Percentiles rank a stretch among this genome's conserved stretches.
These are phyloP conservation scores for Hypoxylon cercidicola DNA, from an alignment of 495 filamentous ascomycete species.

Conservation along the genomic window DNA sequence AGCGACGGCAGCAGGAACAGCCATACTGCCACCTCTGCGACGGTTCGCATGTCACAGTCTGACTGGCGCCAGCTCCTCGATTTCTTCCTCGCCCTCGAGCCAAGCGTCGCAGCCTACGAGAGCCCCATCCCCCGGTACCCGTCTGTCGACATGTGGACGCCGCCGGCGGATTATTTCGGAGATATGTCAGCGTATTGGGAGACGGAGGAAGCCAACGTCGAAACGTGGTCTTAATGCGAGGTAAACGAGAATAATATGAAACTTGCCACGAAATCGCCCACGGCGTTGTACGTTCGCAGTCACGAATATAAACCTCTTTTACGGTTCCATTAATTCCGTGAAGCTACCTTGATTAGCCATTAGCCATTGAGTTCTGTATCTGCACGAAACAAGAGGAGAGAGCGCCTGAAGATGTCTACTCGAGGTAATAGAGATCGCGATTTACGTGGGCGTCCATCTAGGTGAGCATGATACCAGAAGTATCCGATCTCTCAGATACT, in stretches of 20 bases:
- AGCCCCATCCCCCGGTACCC: constrained; percentile 11
- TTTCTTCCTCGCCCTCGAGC: constrained; percentile 46
- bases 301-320: too few relatives aligned
- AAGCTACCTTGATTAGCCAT: too few relatives aligned
- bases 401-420: too few relatives aligned
- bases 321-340: too few relatives aligned
- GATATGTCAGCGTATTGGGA: constrained; percentile 29
- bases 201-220: constrained; percentile 2
- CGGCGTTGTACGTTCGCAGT: background rate
- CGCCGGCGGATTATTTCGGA: constrained; percentile 15
- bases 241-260: constrained; percentile 1
- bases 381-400: too few relatives aligned
- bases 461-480: too few relatives aligned
- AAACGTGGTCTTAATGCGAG: constrained; percentile 1
- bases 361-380: too few relatives aligned
- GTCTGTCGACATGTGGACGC: constrained; percentile 7
- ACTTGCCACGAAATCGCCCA: background rate
- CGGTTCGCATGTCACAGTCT: constrained; percentile 26
- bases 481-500: too few relatives aligned
- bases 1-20: constrained; percentile 24
- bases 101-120: constrained; percentile 31
- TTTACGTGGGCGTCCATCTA: too few relatives aligned
- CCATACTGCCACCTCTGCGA: background rate
- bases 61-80: constrained; percentile 49
- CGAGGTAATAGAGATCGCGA: too few relatives aligned